Evolutionary conservation across 805 yeast species (phyloP), one percentile per base, ranked within the genome.

Genomic region (Candida alai): DNA sequence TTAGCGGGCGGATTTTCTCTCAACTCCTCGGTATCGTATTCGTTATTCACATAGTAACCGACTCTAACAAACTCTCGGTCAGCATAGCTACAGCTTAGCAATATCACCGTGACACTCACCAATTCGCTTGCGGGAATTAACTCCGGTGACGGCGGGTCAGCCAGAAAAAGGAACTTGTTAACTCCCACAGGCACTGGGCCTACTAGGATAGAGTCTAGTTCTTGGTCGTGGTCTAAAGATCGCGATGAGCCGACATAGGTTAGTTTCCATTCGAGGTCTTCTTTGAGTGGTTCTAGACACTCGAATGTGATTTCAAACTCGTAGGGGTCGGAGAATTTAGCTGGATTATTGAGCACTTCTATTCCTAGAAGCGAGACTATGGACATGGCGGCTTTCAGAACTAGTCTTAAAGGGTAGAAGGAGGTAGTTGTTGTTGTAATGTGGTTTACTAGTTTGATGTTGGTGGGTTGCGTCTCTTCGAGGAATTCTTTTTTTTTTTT

Each of bases 171-270:
- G 51, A 93, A 93, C 59, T 90, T 88, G 55, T 93, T 93, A 25
- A 90, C 79, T 1, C 99, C 99, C 2, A 93, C 95, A 0, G 98
- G 99, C 2, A 93, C 95, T 0, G 99, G 99, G 0, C 99, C 99
- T 3, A 93, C 99, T n/a, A 93, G 65, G 24, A 93, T 79, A 1
- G 97, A 88, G 54, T 93, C 99, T 36, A 93, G 68, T 56, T 89
- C 97, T 60, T 93, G 99, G 58, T 93, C 99, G 49, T 93, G 97
- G 44, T 93, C 97, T 33, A 87, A 62, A 24, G 97, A 87, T 30
- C 95, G 74, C 1, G 97, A 89, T 4, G 96, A 85, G 2, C 99
- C 98, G 25, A 93, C 98, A 48, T 93, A 93, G 1, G 96, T 90
- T 38, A 93, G 68, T 57, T 93, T 93, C 98, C 98, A 93, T 58